phyloP scores from a whole-genome alignment of 768 basidiomycete species.

The Amanita polypyramis region DNA sequence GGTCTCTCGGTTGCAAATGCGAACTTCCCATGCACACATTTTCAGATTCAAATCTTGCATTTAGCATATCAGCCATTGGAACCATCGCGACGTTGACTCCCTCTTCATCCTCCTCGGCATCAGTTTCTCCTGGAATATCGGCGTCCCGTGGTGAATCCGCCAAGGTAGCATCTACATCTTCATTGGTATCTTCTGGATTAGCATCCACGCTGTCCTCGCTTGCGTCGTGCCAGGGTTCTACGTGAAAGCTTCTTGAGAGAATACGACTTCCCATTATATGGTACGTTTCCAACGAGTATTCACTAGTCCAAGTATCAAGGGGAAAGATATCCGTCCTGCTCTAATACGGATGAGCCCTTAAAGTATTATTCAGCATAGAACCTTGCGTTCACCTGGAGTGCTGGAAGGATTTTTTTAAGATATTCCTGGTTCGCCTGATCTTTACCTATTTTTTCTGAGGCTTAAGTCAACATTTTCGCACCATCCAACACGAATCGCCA shows the following conservation, averaged over 20 bases:
- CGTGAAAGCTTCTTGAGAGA: conserved; percentile 84
- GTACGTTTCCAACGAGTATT: conserved; percentile 65
- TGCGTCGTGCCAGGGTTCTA: conserved; percentile 48
- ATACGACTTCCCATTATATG: conserved; percentile 90
- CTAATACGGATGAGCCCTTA: conserved; percentile 23
- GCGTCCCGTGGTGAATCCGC: conserved; percentile 15
- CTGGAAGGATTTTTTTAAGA: conserved; percentile 51
- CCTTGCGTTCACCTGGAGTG: conserved; percentile 41
- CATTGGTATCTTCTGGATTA: conserved; percentile 11
- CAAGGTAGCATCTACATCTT: conserved; percentile 10
- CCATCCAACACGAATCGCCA: conserved; percentile 6
- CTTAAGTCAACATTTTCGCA: neutral
- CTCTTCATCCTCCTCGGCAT: conserved; percentile 30
- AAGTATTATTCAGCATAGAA: neutral
- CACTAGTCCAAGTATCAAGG: conserved; percentile 25
- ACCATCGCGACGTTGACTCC: conserved; percentile 77
- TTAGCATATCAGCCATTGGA: conserved; percentile 93
- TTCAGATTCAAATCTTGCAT: conserved; percentile 75
- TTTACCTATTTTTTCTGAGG: conserved; percentile 76
- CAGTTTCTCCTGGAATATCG: conserved; percentile 23
- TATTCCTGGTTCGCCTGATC: conserved; percentile 74
- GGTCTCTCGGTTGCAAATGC: neutral
- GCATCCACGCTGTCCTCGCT: conserved; percentile 13
- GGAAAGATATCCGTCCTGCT: conserved; percentile 67
- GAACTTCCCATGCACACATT: conserved; percentile 45